A percentile compares a stretch with the other conserved stretches of the same genome.
Evolutionary conservation across 1,284 basidiomycete genomes (phyloP).

Genomic region (Microstroma glucosiphilum): DNA sequence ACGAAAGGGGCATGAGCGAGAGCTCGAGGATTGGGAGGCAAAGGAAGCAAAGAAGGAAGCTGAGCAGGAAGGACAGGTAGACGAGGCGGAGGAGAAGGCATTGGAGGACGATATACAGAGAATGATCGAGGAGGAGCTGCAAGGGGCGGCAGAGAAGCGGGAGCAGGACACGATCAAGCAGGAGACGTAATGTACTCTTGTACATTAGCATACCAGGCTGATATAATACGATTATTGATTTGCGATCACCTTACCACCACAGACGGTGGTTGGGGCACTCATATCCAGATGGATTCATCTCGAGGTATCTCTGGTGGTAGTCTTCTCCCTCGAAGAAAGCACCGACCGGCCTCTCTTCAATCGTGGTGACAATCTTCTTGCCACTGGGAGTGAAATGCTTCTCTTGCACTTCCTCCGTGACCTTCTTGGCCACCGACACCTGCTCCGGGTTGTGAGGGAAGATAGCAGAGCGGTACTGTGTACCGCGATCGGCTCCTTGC

Average conservation of each 20-base stretch:
- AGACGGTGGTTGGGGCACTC: conserved; percentile 7
- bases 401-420: conserved; percentile 77
- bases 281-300: background rate
- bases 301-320: conserved; percentile 36
- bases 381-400: conserved; percentile 66
- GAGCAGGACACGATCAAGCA: too few relatives aligned
- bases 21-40: background rate
- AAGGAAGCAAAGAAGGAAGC: background rate
- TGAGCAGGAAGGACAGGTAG: background rate
- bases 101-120: conserved; percentile 2
- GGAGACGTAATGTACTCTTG: too few relatives aligned
- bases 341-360: conserved; percentile 23
- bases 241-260: background rate
- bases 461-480: conserved; percentile 83
- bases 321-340: conserved; percentile 36
- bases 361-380: conserved; percentile 66
- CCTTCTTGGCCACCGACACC: conserved; percentile 64
- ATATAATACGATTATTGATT: too few relatives aligned
- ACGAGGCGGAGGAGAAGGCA: background rate
- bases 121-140: background rate
- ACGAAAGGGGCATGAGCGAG: conserved; percentile 13
- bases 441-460: conserved; percentile 77
- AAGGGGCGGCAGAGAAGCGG: background rate
- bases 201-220: too few relatives aligned
- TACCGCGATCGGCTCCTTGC: conserved; percentile 51